These are phyloP conservation scores for Petrea volubilis DNA, from an alignment of 257 asterid species.

Conservation along the genomic window DNA sequence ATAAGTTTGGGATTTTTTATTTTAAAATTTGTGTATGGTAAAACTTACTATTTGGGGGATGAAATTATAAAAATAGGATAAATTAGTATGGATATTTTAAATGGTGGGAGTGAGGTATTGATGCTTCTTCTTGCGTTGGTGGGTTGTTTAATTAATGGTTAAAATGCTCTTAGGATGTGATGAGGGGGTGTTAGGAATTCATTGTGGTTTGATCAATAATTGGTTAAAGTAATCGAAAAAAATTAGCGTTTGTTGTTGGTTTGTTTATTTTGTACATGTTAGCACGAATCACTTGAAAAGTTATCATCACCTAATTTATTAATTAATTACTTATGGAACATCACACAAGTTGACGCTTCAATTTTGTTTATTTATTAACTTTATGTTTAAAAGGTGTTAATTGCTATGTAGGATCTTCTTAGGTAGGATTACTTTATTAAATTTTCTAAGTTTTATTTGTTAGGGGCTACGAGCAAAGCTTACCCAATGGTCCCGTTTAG, in stretches of 20 bases:
- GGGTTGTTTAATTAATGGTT: conserved; percentile 20
- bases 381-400: conserved; percentile 1
- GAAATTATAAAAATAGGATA: not conserved
- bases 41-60: not conserved
- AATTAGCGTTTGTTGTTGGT: conserved; percentile 22
- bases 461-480: not conserved
- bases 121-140: not conserved
- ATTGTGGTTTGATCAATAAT: conserved; percentile 22
- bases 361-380: conserved; percentile 1
- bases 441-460: not conserved
- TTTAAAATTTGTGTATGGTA: too few species aligned
- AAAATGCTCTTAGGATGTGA: conserved; percentile 6
- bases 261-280: conserved; percentile 5
- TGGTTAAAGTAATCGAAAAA: conserved; percentile 25
- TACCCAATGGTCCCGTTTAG: conserved; percentile 1
- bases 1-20: too few species aligned
- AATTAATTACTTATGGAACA: conserved; percentile 17
- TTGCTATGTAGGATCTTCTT: conserved; percentile 8
- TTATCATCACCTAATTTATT: conserved; percentile 30
- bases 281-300: conserved; percentile 24
- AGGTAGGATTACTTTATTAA: conserved; percentile 25
- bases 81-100: not conserved
- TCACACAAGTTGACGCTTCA: conserved; percentile 23
- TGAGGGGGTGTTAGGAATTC: conserved; percentile 3
- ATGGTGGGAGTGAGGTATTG: not conserved